phyloP scores from a whole-genome alignment of 129 eudicot genomes.

The Tagetes patula region DNA sequence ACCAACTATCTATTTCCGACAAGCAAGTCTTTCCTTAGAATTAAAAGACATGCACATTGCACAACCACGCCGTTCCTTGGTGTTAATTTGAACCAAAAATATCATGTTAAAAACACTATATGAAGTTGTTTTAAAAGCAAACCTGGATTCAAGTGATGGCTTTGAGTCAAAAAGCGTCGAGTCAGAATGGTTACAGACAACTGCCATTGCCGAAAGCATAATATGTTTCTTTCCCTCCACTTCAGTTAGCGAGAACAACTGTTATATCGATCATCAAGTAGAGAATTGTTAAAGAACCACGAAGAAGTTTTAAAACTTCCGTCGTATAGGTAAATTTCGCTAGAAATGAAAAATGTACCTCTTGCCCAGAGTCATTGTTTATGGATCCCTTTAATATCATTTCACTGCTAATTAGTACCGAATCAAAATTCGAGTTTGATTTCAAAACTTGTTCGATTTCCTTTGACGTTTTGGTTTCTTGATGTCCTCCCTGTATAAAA shows the following conservation, averaged over 20 bases:
- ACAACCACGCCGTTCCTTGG: too few relatives aligned
- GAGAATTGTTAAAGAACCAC: too few relatives aligned
- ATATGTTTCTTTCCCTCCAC: conserved; percentile 1
- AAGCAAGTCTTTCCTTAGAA: too few relatives aligned
- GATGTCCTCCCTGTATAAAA: not conserved
- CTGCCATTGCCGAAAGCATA: conserved; percentile 18
- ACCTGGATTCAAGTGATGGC: not conserved
- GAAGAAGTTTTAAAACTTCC: not conserved
- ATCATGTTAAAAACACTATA: too few relatives aligned
- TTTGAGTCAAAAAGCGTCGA: not conserved
- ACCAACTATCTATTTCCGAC: too few relatives aligned
- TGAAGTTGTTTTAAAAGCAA: not conserved
- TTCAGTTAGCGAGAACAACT: not conserved
- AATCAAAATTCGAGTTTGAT: not conserved
- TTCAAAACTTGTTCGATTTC: not conserved
- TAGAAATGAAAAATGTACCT: not conserved
- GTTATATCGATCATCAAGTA: not conserved
- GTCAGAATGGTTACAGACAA: not conserved
- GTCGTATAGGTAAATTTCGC: not conserved
- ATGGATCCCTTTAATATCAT: not conserved
- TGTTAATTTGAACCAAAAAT: too few relatives aligned
- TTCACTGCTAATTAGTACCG: not conserved
- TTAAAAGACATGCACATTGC: too few relatives aligned
- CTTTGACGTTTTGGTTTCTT: not conserved
- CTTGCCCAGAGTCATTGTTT: not conserved